Evolutionary conservation across 1,284 basidiomycete genomes (phyloP).

Genomic region (Pascua guehoae): DNA sequence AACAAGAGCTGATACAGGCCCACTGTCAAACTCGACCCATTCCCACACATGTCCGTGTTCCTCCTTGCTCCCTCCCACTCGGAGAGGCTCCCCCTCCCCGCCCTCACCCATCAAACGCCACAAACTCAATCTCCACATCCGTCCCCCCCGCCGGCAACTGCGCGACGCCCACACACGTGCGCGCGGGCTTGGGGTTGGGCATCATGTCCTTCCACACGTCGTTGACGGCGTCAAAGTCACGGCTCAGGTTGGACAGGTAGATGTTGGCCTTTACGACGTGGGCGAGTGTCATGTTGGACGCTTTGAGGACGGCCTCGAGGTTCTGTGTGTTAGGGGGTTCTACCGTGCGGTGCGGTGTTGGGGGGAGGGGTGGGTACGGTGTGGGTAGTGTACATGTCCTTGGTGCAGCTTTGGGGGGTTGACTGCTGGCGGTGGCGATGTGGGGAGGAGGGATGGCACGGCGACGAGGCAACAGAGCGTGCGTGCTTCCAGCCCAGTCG

Average conservation of each 20-base stretch:
- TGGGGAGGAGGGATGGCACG: too few relatives aligned
- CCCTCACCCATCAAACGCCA: conserved; percentile 20
- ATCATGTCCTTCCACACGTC: conserved; percentile 43
- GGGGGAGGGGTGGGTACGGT: too few relatives aligned
- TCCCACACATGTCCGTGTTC: too few relatives aligned
- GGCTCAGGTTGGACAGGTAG: conserved; percentile 39
- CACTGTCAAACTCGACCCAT: too few relatives aligned
- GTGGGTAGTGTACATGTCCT: too few relatives aligned
- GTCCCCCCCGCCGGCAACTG: conserved; percentile 59
- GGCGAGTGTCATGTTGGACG: conserved; percentile 29
- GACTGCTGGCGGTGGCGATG: too few relatives aligned
- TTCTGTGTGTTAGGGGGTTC: conserved; percentile 19
- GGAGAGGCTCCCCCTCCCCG: too few relatives aligned
- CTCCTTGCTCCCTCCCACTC: too few relatives aligned
- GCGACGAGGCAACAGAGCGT: too few relatives aligned
- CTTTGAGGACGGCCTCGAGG: conserved; percentile 39
- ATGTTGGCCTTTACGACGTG: conserved; percentile 45
- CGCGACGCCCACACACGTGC: conserved; percentile 64
- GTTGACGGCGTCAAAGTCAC: conserved; percentile 40
- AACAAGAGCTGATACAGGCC: neutral
- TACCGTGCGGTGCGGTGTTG: too few relatives aligned
- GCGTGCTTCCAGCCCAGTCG: too few relatives aligned
- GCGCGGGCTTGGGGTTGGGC: conserved; percentile 56
- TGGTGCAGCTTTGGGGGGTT: too few relatives aligned
- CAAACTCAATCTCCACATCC: conserved; percentile 64